phyloP scores from a whole-genome alignment of 495 filamentous ascomycete genomes.

The Xylaria curta region DNA sequence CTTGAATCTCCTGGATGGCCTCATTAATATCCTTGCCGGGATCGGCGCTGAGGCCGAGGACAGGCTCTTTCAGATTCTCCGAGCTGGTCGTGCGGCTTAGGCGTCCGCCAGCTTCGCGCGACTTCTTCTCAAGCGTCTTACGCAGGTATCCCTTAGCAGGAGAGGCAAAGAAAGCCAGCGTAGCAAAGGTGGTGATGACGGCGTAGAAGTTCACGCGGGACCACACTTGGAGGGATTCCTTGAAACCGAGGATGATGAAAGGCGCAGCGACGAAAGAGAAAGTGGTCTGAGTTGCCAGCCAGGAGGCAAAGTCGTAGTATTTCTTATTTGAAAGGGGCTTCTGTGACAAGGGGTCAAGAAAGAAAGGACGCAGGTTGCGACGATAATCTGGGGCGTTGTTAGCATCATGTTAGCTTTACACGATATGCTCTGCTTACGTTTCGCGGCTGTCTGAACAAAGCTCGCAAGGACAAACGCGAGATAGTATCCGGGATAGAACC shows the following conservation, averaged over 20 bases:
- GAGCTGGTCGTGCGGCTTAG: slow-evolving; percentile 42
- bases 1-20: slow-evolving; percentile 74
- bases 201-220: slow-evolving; percentile 87
- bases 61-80: slow-evolving; percentile 57
- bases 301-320: slow-evolving; percentile 86
- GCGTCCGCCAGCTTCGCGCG: slow-evolving; percentile 44
- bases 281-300: slow-evolving; percentile 78
- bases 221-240: slow-evolving; percentile 75
- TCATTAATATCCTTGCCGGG: slow-evolving; percentile 79
- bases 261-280: slow-evolving; percentile 83
- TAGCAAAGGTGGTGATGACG: slow-evolving; percentile 66
- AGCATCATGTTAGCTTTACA: neutral
- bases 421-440: slow-evolving; percentile 67
- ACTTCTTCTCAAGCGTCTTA: slow-evolving; percentile 65
- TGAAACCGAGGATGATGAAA: slow-evolving; percentile 80
- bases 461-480: slow-evolving; percentile 86
- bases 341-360: slow-evolving; percentile 73
- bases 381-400: slow-evolving; percentile 70
- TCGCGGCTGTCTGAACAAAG: slow-evolving; percentile 90
- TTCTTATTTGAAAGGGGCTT: slow-evolving; percentile 73
- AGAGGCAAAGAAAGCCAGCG: slow-evolving; percentile 78
- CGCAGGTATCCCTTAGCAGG: slow-evolving; percentile 71
- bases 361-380: slow-evolving; percentile 89
- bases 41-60: slow-evolving; percentile 80
- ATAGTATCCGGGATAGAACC: slow-evolving; percentile 97